Evolutionary conservation across 805 yeast species (phyloP).

Genomic region (Cyberlindnera euphorbiae): DNA sequence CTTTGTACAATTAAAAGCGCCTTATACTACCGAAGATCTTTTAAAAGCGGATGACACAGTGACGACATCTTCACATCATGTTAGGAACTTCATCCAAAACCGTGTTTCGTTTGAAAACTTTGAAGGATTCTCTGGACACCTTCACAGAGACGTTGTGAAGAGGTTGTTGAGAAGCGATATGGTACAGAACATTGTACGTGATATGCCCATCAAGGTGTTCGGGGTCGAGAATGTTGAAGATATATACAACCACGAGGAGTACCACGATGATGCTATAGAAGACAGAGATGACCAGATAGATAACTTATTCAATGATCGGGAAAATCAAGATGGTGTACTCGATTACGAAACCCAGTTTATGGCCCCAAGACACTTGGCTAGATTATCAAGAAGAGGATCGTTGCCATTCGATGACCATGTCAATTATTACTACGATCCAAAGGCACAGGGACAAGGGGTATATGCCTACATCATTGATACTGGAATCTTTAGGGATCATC

Average conservation of each 20-base stretch:
- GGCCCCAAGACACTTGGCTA: constrained; percentile 66
- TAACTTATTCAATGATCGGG: too few relatives aligned
- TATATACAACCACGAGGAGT: not conserved
- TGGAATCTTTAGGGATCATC: constrained; percentile 61
- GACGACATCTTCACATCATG: constrained; percentile 29
- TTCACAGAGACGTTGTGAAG: constrained; percentile 42
- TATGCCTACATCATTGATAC: constrained; percentile 80
- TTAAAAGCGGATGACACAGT: constrained; percentile 20
- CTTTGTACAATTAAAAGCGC: constrained; percentile 24
- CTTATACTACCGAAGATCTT: constrained; percentile 20
- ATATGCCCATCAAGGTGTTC: constrained; percentile 53
- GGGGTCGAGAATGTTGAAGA: constrained; percentile 27
- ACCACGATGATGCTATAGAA: constrained; percentile 31
- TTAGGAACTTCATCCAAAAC: constrained; percentile 42
- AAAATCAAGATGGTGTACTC: too few relatives aligned
- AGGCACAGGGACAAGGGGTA: constrained; percentile 51
- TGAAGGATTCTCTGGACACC: constrained; percentile 63
- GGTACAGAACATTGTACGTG: constrained; percentile 67
- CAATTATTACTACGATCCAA: constrained; percentile 44
- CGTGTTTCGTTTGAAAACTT: constrained; percentile 65
- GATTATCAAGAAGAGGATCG: constrained; percentile 48
- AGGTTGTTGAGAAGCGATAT: constrained; percentile 52
- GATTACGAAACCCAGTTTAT: constrained; percentile 30
- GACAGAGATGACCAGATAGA: too few relatives aligned
- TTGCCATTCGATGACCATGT: constrained; percentile 29